Evolutionary conservation across 192 early-diverging fungal species (phyloP), one percentile per base, ranked within the genome.

Genomic region (Dispira parvispora): DNA sequence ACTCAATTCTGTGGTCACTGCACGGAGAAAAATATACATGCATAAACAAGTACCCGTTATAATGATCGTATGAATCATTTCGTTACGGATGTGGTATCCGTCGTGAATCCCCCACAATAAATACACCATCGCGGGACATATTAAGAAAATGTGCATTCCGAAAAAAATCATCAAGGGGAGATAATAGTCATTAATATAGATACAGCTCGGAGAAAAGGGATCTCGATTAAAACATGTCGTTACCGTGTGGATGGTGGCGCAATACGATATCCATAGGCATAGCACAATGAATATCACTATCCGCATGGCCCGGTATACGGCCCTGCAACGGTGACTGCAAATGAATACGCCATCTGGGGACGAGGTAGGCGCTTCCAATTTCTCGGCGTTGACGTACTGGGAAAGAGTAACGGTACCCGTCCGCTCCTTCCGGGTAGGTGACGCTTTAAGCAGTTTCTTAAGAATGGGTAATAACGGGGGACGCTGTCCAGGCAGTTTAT

Each of bases 61-160:
- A 3, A 60, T 18, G 2, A 60, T 3, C 11, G 57, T 14, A 3
- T 42, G 11, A 8, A 60, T 13, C 12, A 60, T 18, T 43, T 60
- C 57, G 57, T 43, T 60, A 21, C 57, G 57, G 32, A 60, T 60
- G 42, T 27, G 57, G 57, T 60, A 60, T 6, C 38, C 57, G 38
- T 60, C 57, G 8, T 28, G 10, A 43, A 60, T 43, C 16, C 42
- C 16, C 57, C 57, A 60, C 8, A 60, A 13, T 16, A 60, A 27
- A 27, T 42, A 60, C 1, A 21, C 57, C 32, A 43, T 21, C 27
- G 43, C 27, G 5, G 57, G 57, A 43, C 27, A 60, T 5, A 60
- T 8, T 18, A 60, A 18, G 3, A 60, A 60, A 16, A 43, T 27
- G 38, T 60, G 38, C 11, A 60, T 14, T 1, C 32, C 57, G 14